Percentiles rank a stretch among this genome's conserved stretches.
These are phyloP conservation scores for Pogostemon cablin DNA, from an alignment of 257 asterid species.

Conservation along the genomic window DNA sequence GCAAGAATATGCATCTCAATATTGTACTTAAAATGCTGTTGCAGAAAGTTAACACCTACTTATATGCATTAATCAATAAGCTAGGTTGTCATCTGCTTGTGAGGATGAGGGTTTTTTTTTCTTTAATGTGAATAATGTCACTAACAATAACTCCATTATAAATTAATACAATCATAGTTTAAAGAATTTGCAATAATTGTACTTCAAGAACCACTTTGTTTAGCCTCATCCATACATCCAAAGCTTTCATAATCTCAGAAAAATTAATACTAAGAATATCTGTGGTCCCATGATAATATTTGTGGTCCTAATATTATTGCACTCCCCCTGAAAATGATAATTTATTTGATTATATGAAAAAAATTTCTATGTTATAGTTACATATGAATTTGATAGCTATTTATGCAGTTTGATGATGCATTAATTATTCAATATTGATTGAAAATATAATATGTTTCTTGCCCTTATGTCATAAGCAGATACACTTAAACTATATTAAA, in stretches of 20 bases:
- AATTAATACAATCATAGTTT: background rate
- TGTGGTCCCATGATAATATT: constrained; percentile 23
- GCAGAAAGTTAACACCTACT: background rate
- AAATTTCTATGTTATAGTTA: background rate
- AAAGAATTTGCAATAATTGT: constrained; percentile 31
- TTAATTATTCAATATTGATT: constrained; percentile 1
- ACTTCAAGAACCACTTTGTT: background rate
- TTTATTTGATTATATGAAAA: background rate
- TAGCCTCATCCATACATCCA: constrained; percentile 22
- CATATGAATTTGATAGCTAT: background rate
- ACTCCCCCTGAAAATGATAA: constrained; percentile 20
- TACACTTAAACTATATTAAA: background rate
- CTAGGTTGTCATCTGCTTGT: background rate
- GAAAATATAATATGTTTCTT: background rate
- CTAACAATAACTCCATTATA: constrained; percentile 8
- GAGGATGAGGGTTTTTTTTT: constrained; percentile 6
- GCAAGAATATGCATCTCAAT: constrained; percentile 32
- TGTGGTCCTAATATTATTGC: constrained; percentile 2
- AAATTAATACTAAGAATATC: background rate
- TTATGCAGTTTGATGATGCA: background rate
- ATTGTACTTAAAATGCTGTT: background rate
- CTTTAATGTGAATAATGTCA: constrained; percentile 1
- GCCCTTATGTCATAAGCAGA: background rate
- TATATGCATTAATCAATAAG: background rate
- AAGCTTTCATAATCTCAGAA: constrained; percentile 18